Base-by-base conservation (phyloP, 345 rosid genomes). In the Cardamine chenopodiifolia region DNA sequence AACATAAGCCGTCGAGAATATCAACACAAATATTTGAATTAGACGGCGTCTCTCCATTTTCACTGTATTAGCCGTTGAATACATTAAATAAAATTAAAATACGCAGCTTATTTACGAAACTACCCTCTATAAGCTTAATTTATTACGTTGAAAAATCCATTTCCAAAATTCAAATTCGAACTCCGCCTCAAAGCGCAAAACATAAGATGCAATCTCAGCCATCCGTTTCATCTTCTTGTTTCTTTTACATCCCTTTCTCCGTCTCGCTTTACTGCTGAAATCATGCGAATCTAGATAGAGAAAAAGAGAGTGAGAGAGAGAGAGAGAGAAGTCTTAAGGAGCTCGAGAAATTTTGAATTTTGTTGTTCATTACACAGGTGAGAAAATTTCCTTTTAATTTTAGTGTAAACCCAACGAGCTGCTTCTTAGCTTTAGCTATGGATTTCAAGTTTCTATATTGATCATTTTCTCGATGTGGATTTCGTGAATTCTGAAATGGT, bases 311-410 rank as follows among this genome's bases (percentile, higher is more conserved):
- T 3, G 65, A 9, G 57, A 64, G 63, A 8, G 72, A 70, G 67
- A 17, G 69, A 35, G 61, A 59, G 54, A 37, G 63, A 76, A 62
- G 29, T 47, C 42, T 50, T 62, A 35, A 62, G 20, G 4, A 69
- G 71, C 63, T 62, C 22, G 71, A 34, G 3, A 62, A 31, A 64
- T 32, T 83, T 28, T 81, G 74, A 45, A 58, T 82, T 70, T 63
- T 83, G 48, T 79, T 84, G 71, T 77, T 79, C 74, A 72, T 62
- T 76, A 68, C 79, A 68, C 84, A 85, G 90, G 92, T 81, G 68
- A 50, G 56, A 45, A n/a, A 1, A 6, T 68, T 39, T 25, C 66
- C 1, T 58, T 73, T 62, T 7, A 62, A 4, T 14, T 50, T 28
- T 20, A 14, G 40, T 25, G 20, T 50, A 34, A 59, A 17, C 45